Evolutionary conservation across 495 filamentous ascomycete genomes (phyloP), one percentile per base, ranked within the genome.

Genomic region (Penicillium argentinense): DNA sequence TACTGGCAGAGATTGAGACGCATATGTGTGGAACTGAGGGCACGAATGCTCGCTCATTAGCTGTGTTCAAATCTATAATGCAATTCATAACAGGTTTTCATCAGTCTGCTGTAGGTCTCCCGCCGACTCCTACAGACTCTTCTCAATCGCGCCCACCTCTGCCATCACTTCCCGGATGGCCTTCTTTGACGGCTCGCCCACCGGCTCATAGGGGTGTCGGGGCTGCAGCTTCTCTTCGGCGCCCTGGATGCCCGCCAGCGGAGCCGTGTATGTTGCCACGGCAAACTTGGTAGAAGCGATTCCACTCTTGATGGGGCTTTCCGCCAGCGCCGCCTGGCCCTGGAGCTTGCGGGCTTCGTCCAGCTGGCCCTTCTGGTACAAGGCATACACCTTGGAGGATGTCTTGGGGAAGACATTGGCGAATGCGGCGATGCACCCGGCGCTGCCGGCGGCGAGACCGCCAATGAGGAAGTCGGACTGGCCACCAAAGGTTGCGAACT

Each of bases 241-340:
- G 9, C 37, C 43, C 14, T 39, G 23, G 11, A 68, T 57, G 4
- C 62, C 65, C 12, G 57, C 65, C 12, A 36, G 19, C 2, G 33
- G 46, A 14, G 60, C 66, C 1, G 55, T 56, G 32, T 57, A 69
- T 17, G 47, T 51, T 1, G 74, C 72, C 0, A 78, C 78, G 0
- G 78, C 84, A 56, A 81, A 81, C 62, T 87, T 88, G 11, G 81
- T 84, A 0, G 74, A 71, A 18, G 82, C 79, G 49, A 86, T 85
- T 3, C 86, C 84, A 49, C 89, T 81, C 59, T 91, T 93, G 40
- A 84, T 86, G 4, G 82, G 81, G 80, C 87, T 92, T 70, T 95
- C 89, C 13, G 86, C 89, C 42, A 81, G 66, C 11, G 87, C 84
- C 5, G 91, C 76, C 32, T 88, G 67, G 12, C 81, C 79, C 66